Evolutionary conservation across 768 basidiomycete species (phyloP).

Genomic region (Obba rivulosa): DNA sequence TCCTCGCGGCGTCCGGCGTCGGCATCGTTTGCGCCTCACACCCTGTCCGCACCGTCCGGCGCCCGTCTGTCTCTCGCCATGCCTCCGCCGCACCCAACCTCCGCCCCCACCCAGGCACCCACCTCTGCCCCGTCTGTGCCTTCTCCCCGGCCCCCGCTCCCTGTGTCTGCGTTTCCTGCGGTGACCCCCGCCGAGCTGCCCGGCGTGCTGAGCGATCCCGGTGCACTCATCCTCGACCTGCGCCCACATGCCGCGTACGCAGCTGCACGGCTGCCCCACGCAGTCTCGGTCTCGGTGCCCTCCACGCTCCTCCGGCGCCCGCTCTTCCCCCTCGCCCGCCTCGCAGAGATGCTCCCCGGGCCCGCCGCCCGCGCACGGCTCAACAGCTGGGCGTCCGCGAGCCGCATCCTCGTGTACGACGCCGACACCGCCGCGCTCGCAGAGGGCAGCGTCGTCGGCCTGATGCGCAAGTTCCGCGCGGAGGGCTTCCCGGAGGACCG

Average conservation of each 20-base stretch:
- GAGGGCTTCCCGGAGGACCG: constrained; percentile 47
- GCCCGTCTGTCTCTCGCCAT: constrained; percentile 6
- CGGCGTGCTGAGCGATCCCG: constrained; percentile 27
- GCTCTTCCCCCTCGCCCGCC: constrained; percentile 71
- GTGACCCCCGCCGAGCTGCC: constrained; percentile 25
- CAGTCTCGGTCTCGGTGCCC: constrained; percentile 86
- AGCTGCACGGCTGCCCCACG: constrained; percentile 56
- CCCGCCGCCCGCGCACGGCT: constrained; percentile 53
- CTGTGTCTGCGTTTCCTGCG: constrained; percentile 19
- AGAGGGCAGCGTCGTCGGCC: constrained; percentile 64
- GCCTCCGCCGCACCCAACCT: constrained; percentile 27
- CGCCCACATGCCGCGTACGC: constrained; percentile 75
- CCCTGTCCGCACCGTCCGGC: constrained; percentile 1
- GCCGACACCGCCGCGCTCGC: constrained; percentile 61
- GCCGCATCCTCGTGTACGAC: constrained; percentile 79
- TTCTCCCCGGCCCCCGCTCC: constrained; percentile 8
- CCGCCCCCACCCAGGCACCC: background rate
- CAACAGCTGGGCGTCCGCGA: constrained; percentile 48
- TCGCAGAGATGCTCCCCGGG: constrained; percentile 78
- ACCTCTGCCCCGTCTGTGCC: constrained; percentile 4
- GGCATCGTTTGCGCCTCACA: constrained; percentile 3
- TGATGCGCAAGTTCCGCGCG: constrained; percentile 69
- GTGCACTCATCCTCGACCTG: constrained; percentile 77
- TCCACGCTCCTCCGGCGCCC: constrained; percentile 93
- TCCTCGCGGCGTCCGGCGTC: constrained; percentile 15